phyloP scores from a whole-genome alignment of 2,329 filamentous ascomycete genomes.

The Talaromyces sp. region DNA sequence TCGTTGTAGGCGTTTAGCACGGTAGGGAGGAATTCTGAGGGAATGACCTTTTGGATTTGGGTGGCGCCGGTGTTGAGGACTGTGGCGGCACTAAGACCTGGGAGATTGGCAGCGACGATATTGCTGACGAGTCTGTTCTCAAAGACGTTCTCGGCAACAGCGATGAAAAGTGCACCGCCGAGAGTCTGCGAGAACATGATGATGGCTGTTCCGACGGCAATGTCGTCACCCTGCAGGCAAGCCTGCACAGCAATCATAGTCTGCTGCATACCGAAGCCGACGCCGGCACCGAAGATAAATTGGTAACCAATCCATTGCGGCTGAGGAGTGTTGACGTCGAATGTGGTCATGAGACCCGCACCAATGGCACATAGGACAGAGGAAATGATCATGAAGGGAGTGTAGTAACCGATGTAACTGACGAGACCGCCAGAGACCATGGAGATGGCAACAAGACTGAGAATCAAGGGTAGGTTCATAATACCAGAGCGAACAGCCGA shows the following conservation, averaged over 20 bases:
- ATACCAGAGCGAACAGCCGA: slow-evolving; percentile 38
- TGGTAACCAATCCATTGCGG: slow-evolving; percentile 28
- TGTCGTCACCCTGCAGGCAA: slow-evolving; percentile 28
- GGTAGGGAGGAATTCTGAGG: slow-evolving; percentile 2
- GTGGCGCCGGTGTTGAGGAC: slow-evolving; percentile 34
- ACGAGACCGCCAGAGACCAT: slow-evolving; percentile 29
- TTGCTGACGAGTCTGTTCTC: slow-evolving; percentile 30
- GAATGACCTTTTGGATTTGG: slow-evolving; percentile 12
- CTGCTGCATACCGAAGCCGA: slow-evolving; percentile 34
- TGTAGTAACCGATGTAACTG: slow-evolving; percentile 27
- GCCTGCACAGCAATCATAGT: slow-evolving; percentile 37
- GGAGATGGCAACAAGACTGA: slow-evolving; percentile 30
- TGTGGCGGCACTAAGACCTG: slow-evolving; percentile 15
- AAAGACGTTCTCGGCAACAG: slow-evolving; percentile 39
- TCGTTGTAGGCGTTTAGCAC: slow-evolving; percentile 15
- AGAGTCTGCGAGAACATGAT: slow-evolving; percentile 39
- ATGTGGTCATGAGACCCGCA: slow-evolving; percentile 32
- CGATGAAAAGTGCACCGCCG: slow-evolving; percentile 38
- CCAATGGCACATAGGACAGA: slow-evolving; percentile 28
- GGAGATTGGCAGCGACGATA: slow-evolving; percentile 28
- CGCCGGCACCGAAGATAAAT: slow-evolving; percentile 24
- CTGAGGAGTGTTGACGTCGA: slow-evolving; percentile 25
- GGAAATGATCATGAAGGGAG: slow-evolving; percentile 29
- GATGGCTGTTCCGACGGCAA: slow-evolving; percentile 35
- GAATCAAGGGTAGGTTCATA: slow-evolving; percentile 42